These are phyloP conservation scores for Fusarium sp. DNA, from an alignment of 2,329 filamentous ascomycete species.

Conservation along the genomic window DNA sequence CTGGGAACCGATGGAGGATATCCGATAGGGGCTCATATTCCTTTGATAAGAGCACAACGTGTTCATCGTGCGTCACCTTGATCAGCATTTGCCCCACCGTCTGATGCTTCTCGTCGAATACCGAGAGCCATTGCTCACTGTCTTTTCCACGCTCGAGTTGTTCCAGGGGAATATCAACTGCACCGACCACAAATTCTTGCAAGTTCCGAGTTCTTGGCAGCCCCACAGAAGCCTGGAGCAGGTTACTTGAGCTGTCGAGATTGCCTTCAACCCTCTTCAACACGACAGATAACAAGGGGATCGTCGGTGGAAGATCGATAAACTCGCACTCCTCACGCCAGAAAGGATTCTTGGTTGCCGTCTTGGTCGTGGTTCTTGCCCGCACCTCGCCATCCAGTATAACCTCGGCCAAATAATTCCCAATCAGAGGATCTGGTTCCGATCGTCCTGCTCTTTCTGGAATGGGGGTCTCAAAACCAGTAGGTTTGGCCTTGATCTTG, in stretches of 20 bases:
- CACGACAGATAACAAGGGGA: slow-evolving; percentile 79
- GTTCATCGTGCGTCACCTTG: slow-evolving; percentile 87
- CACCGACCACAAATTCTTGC: slow-evolving; percentile 73
- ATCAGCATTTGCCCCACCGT: slow-evolving; percentile 87
- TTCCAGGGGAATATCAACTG: slow-evolving; percentile 86
- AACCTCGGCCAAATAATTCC: slow-evolving; percentile 85
- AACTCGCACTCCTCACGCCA: slow-evolving; percentile 90
- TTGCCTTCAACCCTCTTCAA: slow-evolving; percentile 76
- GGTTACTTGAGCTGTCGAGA: slow-evolving; percentile 59
- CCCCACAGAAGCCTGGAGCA: slow-evolving; percentile 48
- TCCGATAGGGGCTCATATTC: slow-evolving; percentile 90
- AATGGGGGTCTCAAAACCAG: slow-evolving; percentile 41
- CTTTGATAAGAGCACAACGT: slow-evolving; percentile 87
- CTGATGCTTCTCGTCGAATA: slow-evolving; percentile 83
- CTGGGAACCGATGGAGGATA: slow-evolving; percentile 86
- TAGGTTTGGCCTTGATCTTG: slow-evolving; percentile 65
- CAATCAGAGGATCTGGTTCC: slow-evolving; percentile 64
- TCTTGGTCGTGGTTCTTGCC: slow-evolving; percentile 81
- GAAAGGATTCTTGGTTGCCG: slow-evolving; percentile 80
- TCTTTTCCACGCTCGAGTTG: slow-evolving; percentile 84
- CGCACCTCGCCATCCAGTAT: slow-evolving; percentile 85
- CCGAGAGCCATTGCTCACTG: slow-evolving; percentile 89
- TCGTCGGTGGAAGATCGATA: slow-evolving; percentile 77
- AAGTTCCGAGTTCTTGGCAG: slow-evolving; percentile 58
- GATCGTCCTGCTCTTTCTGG: slow-evolving; percentile 40